These are phyloP conservation scores for Solanum peruvianum DNA, from an alignment of 257 asterid species.

Conservation along the genomic window DNA sequence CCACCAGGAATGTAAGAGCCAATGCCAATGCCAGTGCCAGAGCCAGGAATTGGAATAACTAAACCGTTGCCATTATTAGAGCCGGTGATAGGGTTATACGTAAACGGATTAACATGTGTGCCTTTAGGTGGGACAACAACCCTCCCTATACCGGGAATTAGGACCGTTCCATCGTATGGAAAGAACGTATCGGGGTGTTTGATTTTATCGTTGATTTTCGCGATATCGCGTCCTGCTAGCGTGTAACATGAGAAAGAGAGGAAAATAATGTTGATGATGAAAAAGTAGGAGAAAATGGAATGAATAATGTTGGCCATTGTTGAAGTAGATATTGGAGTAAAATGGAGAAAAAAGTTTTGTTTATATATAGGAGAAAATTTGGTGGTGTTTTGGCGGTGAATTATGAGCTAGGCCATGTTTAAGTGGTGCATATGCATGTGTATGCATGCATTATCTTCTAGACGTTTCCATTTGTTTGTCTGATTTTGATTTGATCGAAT, in stretches of 20 bases:
- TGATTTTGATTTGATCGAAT: background rate
- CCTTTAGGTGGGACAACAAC: constrained; percentile 36
- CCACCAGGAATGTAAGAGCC: background rate
- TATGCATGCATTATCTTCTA: background rate
- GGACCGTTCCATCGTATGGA: constrained; percentile 39
- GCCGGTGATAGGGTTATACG: constrained; percentile 62
- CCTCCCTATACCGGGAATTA: constrained; percentile 62
- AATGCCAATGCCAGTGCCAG: background rate
- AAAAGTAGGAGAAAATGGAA: background rate
- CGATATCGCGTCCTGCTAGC: background rate
- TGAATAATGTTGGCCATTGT: background rate
- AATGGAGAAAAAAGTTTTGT: background rate
- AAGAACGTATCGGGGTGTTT: constrained; percentile 3
- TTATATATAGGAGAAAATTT: background rate
- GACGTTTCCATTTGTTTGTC: background rate
- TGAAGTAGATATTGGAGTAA: background rate
- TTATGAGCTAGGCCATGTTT: background rate
- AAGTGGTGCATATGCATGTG: background rate
- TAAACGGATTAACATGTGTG: constrained; percentile 11
- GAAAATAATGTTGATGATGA: background rate
- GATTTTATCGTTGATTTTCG: background rate
- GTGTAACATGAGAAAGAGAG: background rate
- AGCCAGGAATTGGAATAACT: background rate
- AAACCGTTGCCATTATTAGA: constrained; percentile 16
- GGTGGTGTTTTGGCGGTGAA: background rate